Percentiles rank a stretch among this genome's conserved stretches.
Evolutionary conservation across 225 moss, liverwort and hornwort species (phyloP).

Genomic region (Rhytidiadelphus loreus): DNA sequence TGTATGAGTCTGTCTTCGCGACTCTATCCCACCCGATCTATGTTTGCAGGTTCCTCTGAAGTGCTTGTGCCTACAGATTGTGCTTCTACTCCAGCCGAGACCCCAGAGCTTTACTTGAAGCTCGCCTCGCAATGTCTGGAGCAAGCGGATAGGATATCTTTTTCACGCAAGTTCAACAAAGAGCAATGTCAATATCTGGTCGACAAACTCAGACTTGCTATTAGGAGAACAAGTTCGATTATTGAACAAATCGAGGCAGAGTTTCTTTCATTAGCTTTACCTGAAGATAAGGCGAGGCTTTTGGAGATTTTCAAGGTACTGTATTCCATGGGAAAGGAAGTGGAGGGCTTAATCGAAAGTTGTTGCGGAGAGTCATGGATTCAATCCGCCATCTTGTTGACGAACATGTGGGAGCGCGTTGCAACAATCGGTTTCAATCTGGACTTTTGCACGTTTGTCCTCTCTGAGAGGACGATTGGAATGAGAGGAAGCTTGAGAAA

Average conservation of each 20-base stretch:
- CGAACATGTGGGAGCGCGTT: not conserved
- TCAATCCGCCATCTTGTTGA: not conserved
- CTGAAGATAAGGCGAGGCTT: not conserved
- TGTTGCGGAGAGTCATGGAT: not conserved
- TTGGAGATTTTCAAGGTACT: not conserved
- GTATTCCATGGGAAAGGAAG: not conserved
- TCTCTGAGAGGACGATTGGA: not conserved
- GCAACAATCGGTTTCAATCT: not conserved
- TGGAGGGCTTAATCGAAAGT: not conserved
- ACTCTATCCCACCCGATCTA: not conserved
- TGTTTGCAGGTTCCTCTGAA: no score
- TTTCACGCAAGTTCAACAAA: not conserved
- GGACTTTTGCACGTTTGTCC: not conserved
- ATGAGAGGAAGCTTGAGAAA: not conserved
- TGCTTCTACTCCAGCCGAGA: not conserved
- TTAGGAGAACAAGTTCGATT: not conserved
- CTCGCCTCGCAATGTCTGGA: not conserved
- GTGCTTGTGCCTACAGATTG: no score
- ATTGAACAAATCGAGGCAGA: not conserved
- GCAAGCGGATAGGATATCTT: not conserved
- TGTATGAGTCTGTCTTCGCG: not conserved
- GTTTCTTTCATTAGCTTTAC: not conserved
- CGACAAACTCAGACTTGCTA: not conserved
- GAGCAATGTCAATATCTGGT: not conserved
- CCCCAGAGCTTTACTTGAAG: not conserved